A percentile compares a stretch with the other conserved stretches of the same genome.
Conservation (phyloP, 768 basidiomycete species). For the Naganishia onofrii region DNA sequence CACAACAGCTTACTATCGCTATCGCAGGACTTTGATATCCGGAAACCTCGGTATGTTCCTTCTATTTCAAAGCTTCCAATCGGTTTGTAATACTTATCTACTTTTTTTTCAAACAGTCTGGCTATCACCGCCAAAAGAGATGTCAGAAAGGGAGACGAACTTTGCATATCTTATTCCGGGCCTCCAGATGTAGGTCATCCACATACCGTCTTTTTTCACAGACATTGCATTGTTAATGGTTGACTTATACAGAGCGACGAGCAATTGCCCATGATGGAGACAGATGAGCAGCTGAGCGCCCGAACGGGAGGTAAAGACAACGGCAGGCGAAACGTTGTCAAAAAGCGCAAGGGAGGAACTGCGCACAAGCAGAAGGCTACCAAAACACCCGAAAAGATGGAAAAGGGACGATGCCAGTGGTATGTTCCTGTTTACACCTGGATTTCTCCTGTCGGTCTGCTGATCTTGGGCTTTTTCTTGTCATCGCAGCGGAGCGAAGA, state of each 20-base stretch:
- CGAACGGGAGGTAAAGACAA: slow-evolving; percentile 16
- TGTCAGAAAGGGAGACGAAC: slow-evolving; percentile 43
- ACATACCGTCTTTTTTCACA: not conserved
- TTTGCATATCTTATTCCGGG: slow-evolving; percentile 51
- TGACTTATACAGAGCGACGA: not conserved
- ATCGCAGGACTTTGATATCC: slow-evolving; percentile 48
- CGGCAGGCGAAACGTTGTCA: slow-evolving; percentile 11
- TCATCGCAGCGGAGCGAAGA: not conserved
- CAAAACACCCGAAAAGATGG: slow-evolving; percentile 19
- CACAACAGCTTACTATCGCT: not conserved
- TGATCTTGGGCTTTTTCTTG: not conserved
- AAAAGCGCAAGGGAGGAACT: slow-evolving; percentile 24
- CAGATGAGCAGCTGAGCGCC: slow-evolving; percentile 16
- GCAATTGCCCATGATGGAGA: slow-evolving; percentile 10
- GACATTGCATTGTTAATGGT: not conserved
- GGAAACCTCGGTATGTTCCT: slow-evolving; percentile 42
- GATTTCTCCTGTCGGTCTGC: not conserved
- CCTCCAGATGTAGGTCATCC: slow-evolving; percentile 32
- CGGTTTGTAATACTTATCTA: not conserved
- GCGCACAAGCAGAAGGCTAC: slow-evolving; percentile 18
- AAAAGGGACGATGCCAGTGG: slow-evolving; percentile 18
- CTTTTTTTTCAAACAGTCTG: slow-evolving; percentile 33
- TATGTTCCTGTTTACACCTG: not conserved
- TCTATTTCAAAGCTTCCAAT: not conserved
- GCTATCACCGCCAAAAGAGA: slow-evolving; percentile 44